Percentiles rank a stretch among this genome's conserved stretches.
phyloP scores from a whole-genome alignment of 2,329 filamentous ascomycete species.

The Trichoderma pleuroti region DNA sequence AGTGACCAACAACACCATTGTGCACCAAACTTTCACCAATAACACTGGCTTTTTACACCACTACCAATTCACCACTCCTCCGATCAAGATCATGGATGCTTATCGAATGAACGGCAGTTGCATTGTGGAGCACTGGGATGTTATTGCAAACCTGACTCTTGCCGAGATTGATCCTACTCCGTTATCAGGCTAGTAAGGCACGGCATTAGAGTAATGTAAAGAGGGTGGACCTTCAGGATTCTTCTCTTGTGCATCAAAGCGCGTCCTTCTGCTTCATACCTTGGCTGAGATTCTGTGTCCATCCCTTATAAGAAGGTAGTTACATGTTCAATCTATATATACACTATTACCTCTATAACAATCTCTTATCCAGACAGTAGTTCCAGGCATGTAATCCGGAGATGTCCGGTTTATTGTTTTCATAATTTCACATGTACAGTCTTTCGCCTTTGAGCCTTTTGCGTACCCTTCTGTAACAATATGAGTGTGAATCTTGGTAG shows the following conservation, averaged over 20 bases:
- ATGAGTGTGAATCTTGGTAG: background rate
- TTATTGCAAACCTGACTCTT: constrained; percentile 2
- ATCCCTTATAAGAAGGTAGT: background rate
- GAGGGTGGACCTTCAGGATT: background rate
- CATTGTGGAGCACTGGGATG: constrained; percentile 10
- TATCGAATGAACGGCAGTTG: constrained; percentile 12
- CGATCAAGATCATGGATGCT: background rate
- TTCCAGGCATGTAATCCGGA: background rate
- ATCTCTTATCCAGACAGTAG: background rate
- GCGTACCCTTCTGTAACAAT: background rate
- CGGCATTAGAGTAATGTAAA: background rate
- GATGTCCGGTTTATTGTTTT: background rate
- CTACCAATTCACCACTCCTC: background rate
- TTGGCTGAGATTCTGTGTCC: background rate
- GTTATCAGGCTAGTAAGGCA: background rate
- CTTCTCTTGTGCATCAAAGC: background rate
- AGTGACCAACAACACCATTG: background rate
- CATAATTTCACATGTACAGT: background rate
- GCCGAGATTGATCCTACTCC: background rate
- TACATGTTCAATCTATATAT: background rate
- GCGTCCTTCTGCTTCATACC: background rate
- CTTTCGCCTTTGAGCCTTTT: background rate
- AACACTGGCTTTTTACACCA: background rate
- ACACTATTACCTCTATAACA: background rate
- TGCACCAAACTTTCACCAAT: background rate